phyloP scores from a whole-genome alignment of 2,329 filamentous ascomycete genomes.

The Fusarium falciforme region DNA sequence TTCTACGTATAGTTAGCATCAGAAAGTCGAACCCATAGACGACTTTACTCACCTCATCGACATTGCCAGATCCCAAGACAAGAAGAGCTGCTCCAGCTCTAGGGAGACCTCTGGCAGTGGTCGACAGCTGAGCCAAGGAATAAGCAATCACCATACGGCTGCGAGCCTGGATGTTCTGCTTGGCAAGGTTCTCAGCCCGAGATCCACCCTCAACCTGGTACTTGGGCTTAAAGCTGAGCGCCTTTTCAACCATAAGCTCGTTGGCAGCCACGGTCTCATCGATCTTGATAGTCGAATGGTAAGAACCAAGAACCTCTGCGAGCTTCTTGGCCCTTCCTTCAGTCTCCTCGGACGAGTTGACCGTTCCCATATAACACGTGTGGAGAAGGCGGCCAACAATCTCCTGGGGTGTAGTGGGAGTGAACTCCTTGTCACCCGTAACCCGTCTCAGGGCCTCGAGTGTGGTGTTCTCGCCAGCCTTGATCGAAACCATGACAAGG shows the following conservation, averaged over 20 bases:
- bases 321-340: neutral
- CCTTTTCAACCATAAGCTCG: neutral
- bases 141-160: constrained; percentile 5
- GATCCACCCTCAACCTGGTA: constrained; percentile 60
- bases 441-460: neutral
- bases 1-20: neutral
- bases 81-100: constrained; percentile 34
- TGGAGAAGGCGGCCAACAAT: neutral
- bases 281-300: neutral
- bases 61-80: constrained; percentile 10
- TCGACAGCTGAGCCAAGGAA: constrained; percentile 52
- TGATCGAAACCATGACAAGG: neutral
- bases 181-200: constrained; percentile 61
- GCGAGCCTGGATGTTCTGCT: constrained; percentile 40
- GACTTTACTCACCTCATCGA: constrained; percentile 22
- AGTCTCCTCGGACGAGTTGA: neutral
- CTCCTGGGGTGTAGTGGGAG: neutral
- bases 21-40: constrained; percentile 31
- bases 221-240: neutral
- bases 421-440: neutral
- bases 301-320: neutral
- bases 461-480: neutral
- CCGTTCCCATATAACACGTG: neutral
- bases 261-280: neutral
- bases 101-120: constrained; percentile 26